phyloP scores from a whole-genome alignment of 805 yeast genomes.

The Hanseniaspora guilliermondii region DNA sequence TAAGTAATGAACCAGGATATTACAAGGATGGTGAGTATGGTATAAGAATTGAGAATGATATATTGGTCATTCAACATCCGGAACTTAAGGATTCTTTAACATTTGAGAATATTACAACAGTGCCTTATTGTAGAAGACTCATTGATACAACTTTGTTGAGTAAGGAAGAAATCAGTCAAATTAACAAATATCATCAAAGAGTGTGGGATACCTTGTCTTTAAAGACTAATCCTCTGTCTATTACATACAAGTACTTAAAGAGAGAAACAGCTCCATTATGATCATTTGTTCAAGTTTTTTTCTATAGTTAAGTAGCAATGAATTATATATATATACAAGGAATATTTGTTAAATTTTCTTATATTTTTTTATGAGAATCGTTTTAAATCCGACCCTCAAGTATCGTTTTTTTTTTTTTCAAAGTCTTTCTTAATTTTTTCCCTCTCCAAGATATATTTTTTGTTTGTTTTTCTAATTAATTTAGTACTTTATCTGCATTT shows the following conservation, averaged over 20 bases:
- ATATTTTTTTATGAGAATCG: too few relatives aligned
- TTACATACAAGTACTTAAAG: slow-evolving; percentile 58
- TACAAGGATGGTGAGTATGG: slow-evolving; percentile 87
- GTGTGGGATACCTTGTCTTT: slow-evolving; percentile 43
- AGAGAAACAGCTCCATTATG: slow-evolving; percentile 35
- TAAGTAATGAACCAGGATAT: slow-evolving; percentile 90
- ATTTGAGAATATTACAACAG: slow-evolving; percentile 74
- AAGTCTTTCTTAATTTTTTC: too few relatives aligned
- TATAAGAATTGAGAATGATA: slow-evolving; percentile 75
- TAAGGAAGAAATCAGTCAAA: slow-evolving; percentile 50
- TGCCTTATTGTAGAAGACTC: slow-evolving; percentile 70
- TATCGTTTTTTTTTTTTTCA: too few relatives aligned
- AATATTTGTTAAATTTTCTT: too few relatives aligned
- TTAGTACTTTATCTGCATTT: too few relatives aligned
- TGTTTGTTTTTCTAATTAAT: too few relatives aligned
- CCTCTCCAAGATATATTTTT: too few relatives aligned
- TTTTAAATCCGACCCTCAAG: too few relatives aligned
- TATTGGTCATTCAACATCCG: slow-evolving; percentile 39
- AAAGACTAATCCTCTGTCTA: slow-evolving; percentile 43
- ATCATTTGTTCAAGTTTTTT: too few relatives aligned
- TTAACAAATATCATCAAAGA: slow-evolving; percentile 51
- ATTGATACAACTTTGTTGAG: slow-evolving; percentile 51
- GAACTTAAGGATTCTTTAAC: slow-evolving; percentile 41
- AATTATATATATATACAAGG: too few relatives aligned
- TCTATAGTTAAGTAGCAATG: too few relatives aligned